Conservation (phyloP, 164 flowering plant species). For the Piper longum region DNA sequence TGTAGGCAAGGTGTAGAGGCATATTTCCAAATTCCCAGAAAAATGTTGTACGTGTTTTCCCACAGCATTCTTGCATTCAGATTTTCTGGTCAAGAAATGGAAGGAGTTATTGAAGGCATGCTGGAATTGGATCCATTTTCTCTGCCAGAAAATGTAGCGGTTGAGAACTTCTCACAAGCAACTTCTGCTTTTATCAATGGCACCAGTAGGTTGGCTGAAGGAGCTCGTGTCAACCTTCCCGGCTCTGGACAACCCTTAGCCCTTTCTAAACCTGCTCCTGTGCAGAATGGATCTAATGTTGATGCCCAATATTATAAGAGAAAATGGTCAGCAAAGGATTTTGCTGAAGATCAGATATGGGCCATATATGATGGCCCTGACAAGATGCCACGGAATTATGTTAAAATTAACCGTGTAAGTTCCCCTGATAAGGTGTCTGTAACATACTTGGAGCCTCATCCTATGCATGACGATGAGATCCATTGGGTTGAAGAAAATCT, state of each 20-base stretch:
- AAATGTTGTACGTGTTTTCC: slow-evolving; percentile 25
- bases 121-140: slow-evolving; percentile 28
- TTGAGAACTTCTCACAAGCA: background rate
- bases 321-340: slow-evolving; percentile 16
- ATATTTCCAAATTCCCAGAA: slow-evolving; percentile 16
- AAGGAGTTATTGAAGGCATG: slow-evolving; percentile 17
- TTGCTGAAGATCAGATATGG: slow-evolving; percentile 32
- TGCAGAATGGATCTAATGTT: background rate
- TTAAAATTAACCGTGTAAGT: slow-evolving; percentile 15
- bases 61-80: slow-evolving; percentile 26
- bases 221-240: background rate
- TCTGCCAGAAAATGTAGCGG: slow-evolving; percentile 9
- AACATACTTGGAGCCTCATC: slow-evolving; percentile 27
- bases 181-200: background rate
- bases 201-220: background rate
- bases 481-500: slow-evolving; percentile 18
- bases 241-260: background rate
- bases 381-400: slow-evolving; percentile 33
- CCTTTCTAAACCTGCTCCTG: background rate
- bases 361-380: slow-evolving; percentile 30
- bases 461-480: slow-evolving; percentile 14
- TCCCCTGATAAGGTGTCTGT: slow-evolving; percentile 21
- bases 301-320: slow-evolving; percentile 2
- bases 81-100: slow-evolving; percentile 21
- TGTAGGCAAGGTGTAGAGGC: slow-evolving; percentile 8